phyloP scores from a whole-genome alignment of 805 yeast species.

The Yarrowia sp. region DNA sequence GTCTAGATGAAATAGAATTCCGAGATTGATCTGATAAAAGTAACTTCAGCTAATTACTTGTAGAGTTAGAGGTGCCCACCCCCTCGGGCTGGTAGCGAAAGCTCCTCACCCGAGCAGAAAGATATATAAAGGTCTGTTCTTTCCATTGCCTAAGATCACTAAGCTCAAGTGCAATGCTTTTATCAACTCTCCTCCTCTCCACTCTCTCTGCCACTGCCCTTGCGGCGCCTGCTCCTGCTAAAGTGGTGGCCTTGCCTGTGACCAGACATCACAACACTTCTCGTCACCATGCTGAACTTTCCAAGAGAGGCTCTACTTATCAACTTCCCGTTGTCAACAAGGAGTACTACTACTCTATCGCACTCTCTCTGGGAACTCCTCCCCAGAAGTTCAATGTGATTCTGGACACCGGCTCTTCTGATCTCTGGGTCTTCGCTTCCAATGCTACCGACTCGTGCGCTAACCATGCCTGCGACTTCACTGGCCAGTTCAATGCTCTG shows the following conservation, averaged over 20 bases:
- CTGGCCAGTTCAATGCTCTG: slow-evolving; percentile 22
- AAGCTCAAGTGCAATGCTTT: background rate
- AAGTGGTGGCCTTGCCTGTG: background rate
- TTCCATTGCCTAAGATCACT: background rate
- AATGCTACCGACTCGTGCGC: background rate
- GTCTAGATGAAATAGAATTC: background rate
- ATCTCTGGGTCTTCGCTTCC: slow-evolving; percentile 52
- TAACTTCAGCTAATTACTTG: background rate
- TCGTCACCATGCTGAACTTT: background rate
- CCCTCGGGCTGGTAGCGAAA: too few relatives aligned
- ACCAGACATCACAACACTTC: background rate
- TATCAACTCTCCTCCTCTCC: background rate
- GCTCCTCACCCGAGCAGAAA: too few relatives aligned
- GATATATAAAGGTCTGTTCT: background rate
- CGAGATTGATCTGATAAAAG: background rate
- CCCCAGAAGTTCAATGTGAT: slow-evolving; percentile 51
- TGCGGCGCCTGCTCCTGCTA: background rate
- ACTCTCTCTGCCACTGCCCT: background rate
- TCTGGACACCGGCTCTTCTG: slow-evolving; percentile 70
- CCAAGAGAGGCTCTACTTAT: background rate
- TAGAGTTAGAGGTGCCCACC: background rate
- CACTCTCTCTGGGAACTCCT: slow-evolving; percentile 54
- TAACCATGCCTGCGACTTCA: background rate
- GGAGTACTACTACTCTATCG: slow-evolving; percentile 14
- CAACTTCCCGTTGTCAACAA: slow-evolving; percentile 2